Conservation (phyloP, 2,329 filamentous ascomycete genomes). For the Colletotrichum sp. region DNA sequence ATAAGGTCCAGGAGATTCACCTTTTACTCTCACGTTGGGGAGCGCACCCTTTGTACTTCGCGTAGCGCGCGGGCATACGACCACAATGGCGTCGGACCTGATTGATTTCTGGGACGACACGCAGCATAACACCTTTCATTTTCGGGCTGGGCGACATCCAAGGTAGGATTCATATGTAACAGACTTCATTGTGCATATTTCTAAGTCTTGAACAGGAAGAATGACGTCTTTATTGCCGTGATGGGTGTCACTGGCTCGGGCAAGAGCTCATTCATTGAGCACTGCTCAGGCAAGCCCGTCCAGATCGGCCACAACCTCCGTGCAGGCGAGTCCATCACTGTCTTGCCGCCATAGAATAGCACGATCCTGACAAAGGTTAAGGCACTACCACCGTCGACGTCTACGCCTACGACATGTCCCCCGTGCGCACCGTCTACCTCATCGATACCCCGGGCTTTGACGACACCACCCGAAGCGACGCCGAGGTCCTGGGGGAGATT, state of each 20-base stretch:
- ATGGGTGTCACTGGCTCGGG: slow-evolving; percentile 29
- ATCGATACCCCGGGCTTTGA: slow-evolving; percentile 50
- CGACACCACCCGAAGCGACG: slow-evolving; percentile 41
- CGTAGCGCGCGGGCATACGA: background rate
- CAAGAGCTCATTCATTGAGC: slow-evolving; percentile 33
- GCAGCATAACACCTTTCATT: background rate
- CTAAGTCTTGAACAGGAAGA: background rate
- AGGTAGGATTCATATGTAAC: background rate
- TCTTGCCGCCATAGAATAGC: background rate
- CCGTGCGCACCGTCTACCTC: slow-evolving; percentile 22
- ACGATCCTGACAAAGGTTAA: background rate
- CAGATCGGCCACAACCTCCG: slow-evolving; percentile 23
- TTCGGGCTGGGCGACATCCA: background rate
- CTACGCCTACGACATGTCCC: background rate
- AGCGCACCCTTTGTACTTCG: background rate
- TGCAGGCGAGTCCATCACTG: background rate
- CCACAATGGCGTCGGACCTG: background rate
- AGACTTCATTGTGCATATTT: background rate
- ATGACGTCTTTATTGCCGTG: background rate
- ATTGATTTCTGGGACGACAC: background rate
- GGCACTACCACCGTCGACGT: background rate
- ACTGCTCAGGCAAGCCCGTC: slow-evolving; percentile 9
- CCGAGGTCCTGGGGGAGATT: slow-evolving; percentile 43
- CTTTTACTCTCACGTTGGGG: background rate
- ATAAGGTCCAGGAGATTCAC: background rate